A percentile compares a stretch with the other conserved stretches of the same genome.
These are phyloP conservation scores for Blastobotrys mokoenaii DNA, from an alignment of 805 yeast genomes.

Conservation along the genomic window DNA sequence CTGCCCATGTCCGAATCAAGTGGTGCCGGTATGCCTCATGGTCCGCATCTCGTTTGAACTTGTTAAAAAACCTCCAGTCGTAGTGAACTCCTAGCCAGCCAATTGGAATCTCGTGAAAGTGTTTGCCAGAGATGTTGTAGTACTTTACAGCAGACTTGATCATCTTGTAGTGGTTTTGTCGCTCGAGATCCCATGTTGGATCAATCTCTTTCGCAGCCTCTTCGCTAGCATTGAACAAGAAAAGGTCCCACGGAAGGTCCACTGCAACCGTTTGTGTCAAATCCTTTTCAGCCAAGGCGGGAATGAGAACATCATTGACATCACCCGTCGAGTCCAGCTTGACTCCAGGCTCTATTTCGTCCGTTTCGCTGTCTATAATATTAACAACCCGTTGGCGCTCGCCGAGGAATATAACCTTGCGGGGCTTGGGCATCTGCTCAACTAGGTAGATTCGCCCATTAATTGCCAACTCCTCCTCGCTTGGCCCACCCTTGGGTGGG, in stretches of 20 bases:
- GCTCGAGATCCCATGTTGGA: not conserved
- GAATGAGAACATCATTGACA: not conserved
- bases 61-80: slow-evolving; percentile 61
- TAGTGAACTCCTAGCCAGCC: slow-evolving; percentile 30
- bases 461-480: slow-evolving; percentile 12
- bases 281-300: not conserved
- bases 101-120: slow-evolving; percentile 16
- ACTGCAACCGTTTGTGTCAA: slow-evolving; percentile 9
- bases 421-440: slow-evolving; percentile 11
- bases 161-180: slow-evolving; percentile 11
- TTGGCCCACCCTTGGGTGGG: slow-evolving; percentile 10
- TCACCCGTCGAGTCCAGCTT: slow-evolving; percentile 8
- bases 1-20: slow-evolving; percentile 38
- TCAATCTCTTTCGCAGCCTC: slow-evolving; percentile 4
- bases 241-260: slow-evolving; percentile 10
- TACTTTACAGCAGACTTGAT: slow-evolving; percentile 10
- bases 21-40: slow-evolving; percentile 42
- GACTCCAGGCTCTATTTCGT: slow-evolving; percentile 7
- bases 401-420: slow-evolving; percentile 16
- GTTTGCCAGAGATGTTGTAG: slow-evolving; percentile 14
- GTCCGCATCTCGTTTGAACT: slow-evolving; percentile 30
- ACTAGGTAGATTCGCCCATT: slow-evolving; percentile 14
- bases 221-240: slow-evolving; percentile 11
- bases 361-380: slow-evolving; percentile 7
- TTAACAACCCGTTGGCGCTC: slow-evolving; percentile 2